These are phyloP conservation scores for Aspergillus transmontanensis DNA, from an alignment of 2,329 filamentous ascomycete species.

Conservation along the genomic window DNA sequence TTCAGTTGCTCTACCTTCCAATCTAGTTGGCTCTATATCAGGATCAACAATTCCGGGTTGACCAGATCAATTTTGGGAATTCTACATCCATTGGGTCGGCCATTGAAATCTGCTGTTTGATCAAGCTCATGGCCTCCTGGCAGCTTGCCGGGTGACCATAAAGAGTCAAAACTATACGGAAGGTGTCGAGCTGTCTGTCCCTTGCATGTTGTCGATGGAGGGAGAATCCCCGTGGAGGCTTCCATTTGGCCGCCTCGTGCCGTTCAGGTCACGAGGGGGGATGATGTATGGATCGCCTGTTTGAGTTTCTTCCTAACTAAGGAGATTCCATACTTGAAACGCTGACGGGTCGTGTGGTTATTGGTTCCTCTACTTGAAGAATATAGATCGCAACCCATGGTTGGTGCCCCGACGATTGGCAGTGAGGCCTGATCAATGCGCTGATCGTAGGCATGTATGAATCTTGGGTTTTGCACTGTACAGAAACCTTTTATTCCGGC, in stretches of 20 bases:
- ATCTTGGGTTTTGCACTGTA: conserved; percentile 1
- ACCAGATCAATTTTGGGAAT: neutral
- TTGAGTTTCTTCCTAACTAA: neutral
- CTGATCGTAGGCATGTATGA: neutral
- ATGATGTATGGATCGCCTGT: conserved; percentile 10
- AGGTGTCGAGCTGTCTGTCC: conserved; percentile 8
- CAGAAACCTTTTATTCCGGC: neutral
- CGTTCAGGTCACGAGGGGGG: conserved; percentile 11
- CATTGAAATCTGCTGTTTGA: conserved; percentile 18
- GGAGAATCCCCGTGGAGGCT: neutral
- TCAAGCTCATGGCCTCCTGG: conserved; percentile 22
- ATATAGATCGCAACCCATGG: conserved; percentile 10
- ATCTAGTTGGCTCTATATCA: neutral
- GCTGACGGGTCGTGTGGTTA: neutral
- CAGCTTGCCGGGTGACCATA: conserved; percentile 13
- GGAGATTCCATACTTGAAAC: neutral
- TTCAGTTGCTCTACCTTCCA: neutral
- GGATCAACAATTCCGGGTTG: neutral
- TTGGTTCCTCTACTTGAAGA: neutral
- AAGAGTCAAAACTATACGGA: neutral
- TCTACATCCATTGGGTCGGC: neutral
- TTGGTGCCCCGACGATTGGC: neutral
- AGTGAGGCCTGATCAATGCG: neutral
- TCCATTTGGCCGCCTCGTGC: conserved; percentile 14
- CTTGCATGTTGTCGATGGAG: conserved; percentile 13